Evolutionary conservation across 2,329 filamentous ascomycete genomes (phyloP).

Genomic region (Dichotomopilus funicola): DNA sequence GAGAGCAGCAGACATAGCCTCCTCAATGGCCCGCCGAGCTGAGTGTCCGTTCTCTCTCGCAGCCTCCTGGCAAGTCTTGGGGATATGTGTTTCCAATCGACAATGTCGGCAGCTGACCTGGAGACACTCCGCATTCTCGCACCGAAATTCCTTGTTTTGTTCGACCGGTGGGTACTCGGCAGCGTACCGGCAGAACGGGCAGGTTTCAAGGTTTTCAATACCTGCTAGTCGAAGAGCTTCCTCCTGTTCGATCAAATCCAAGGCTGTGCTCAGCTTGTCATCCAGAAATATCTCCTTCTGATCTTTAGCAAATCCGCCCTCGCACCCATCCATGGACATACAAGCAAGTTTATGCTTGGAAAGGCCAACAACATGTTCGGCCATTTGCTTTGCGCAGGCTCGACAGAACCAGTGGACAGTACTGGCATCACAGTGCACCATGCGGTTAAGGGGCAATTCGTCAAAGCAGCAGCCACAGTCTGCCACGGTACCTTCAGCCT

Average conservation of each 20-base stretch:
- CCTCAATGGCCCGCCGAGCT: slow-evolving; percentile 64
- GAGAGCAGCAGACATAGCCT: slow-evolving; percentile 75
- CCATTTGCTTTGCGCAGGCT: slow-evolving; percentile 56
- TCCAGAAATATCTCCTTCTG: slow-evolving; percentile 54
- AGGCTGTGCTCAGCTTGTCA: slow-evolving; percentile 49
- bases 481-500: slow-evolving; percentile 44
- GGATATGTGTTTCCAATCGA: slow-evolving; percentile 61
- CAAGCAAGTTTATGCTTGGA: slow-evolving; percentile 64
- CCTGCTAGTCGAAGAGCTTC: slow-evolving; percentile 61
- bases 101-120: slow-evolving; percentile 63
- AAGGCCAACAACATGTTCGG: slow-evolving; percentile 62
- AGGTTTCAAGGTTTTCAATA: slow-evolving; percentile 66
- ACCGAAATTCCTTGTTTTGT: slow-evolving; percentile 66
- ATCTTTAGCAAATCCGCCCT: slow-evolving; percentile 49
- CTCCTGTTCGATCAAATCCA: slow-evolving; percentile 67
- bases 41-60: slow-evolving; percentile 53
- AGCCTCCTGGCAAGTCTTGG: slow-evolving; percentile 63
- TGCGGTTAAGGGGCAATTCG: slow-evolving; percentile 58
- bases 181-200: slow-evolving; percentile 77
- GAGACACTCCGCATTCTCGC: slow-evolving; percentile 58
- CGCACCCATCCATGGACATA: slow-evolving; percentile 63
- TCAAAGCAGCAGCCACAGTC: slow-evolving; percentile 72
- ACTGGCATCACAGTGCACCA: slow-evolving; percentile 59
- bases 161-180: slow-evolving; percentile 64
- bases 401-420: slow-evolving; percentile 62